Evolutionary conservation across 176 grass and related monocot species (phyloP).

Genomic region (Typha latifolia): DNA sequence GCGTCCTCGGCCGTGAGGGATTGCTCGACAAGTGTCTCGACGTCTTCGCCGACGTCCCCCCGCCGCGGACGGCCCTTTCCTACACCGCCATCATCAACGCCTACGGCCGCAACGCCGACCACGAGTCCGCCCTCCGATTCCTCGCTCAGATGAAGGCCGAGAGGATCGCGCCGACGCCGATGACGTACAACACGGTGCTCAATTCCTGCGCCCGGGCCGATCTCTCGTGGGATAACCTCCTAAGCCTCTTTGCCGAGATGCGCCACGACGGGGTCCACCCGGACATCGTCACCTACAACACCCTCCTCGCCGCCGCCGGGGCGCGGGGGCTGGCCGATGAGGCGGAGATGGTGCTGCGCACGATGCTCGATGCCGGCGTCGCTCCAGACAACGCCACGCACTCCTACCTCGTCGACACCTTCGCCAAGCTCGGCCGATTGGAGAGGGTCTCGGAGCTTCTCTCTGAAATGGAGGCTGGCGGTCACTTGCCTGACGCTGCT

Average conservation of each 20-base stretch:
- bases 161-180: slow-evolving; percentile 52
- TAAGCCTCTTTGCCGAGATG: slow-evolving; percentile 90
- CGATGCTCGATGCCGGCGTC: slow-evolving; percentile 77
- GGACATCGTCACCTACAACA: slow-evolving; percentile 89
- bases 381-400: slow-evolving; percentile 57
- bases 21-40: slow-evolving; percentile 41
- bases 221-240: slow-evolving; percentile 60
- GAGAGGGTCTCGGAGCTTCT: slow-evolving; percentile 54
- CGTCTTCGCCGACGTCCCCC: slow-evolving; percentile 68
- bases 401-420: slow-evolving; percentile 55
- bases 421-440: slow-evolving; percentile 38
- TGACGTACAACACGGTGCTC: slow-evolving; percentile 88
- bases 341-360: slow-evolving; percentile 77
- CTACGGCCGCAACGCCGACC: slow-evolving; percentile 74
- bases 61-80: slow-evolving; percentile 64
- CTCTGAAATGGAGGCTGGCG: slow-evolving; percentile 46
- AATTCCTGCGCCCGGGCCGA: slow-evolving; percentile 73
- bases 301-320: slow-evolving; percentile 59
- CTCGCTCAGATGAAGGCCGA: slow-evolving; percentile 74
- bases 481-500: slow-evolving; percentile 45
- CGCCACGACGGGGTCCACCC: slow-evolving; percentile 74
- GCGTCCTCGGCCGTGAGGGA: slow-evolving; percentile 75
- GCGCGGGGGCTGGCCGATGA: slow-evolving; percentile 58
- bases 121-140: slow-evolving; percentile 49
- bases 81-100: slow-evolving; percentile 93